A percentile compares a stretch with the other conserved stretches of the same genome.
Conservation (phyloP, 1,139 yeast species). For the Nematodospora anomalae region DNA sequence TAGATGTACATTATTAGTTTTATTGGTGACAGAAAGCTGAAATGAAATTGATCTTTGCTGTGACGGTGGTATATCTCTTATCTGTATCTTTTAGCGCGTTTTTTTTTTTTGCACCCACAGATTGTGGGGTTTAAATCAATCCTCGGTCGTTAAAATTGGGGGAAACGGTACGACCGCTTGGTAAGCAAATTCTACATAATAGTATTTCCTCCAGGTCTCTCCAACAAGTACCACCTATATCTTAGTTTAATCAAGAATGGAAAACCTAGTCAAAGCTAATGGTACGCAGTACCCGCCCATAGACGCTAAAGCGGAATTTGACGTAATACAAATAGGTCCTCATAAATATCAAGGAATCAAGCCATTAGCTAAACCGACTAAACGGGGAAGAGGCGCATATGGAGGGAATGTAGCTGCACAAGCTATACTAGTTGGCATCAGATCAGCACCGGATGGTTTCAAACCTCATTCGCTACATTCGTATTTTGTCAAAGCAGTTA, state of each 20-base stretch:
- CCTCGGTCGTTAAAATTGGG: too few species aligned
- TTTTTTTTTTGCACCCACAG: too few species aligned
- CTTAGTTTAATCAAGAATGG: neutral
- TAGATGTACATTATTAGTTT: neutral
- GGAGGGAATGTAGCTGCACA: constrained; percentile 47
- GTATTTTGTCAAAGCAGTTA: constrained; percentile 39
- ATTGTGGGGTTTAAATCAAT: too few species aligned
- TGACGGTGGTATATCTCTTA: too few species aligned
- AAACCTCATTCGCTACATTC: constrained; percentile 46
- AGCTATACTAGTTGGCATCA: constrained; percentile 38
- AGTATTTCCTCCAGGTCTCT: too few species aligned
- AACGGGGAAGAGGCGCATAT: constrained; percentile 36
- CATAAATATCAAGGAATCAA: constrained; percentile 26
- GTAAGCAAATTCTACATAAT: too few species aligned
- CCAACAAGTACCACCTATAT: too few species aligned
- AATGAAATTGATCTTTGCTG: too few species aligned
- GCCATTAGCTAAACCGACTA: constrained; percentile 36
- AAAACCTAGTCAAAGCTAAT: neutral
- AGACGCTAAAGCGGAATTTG: constrained; percentile 20
- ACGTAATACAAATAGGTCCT: constrained; percentile 23
- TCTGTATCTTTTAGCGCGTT: too few species aligned
- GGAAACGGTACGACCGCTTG: too few species aligned
- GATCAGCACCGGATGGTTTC: constrained; percentile 30
- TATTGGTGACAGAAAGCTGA: neutral
- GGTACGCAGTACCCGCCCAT: constrained; percentile 6